These are phyloP conservation scores for Carex pumila DNA, from an alignment of 176 grass and related monocot species.

Conservation along the genomic window DNA sequence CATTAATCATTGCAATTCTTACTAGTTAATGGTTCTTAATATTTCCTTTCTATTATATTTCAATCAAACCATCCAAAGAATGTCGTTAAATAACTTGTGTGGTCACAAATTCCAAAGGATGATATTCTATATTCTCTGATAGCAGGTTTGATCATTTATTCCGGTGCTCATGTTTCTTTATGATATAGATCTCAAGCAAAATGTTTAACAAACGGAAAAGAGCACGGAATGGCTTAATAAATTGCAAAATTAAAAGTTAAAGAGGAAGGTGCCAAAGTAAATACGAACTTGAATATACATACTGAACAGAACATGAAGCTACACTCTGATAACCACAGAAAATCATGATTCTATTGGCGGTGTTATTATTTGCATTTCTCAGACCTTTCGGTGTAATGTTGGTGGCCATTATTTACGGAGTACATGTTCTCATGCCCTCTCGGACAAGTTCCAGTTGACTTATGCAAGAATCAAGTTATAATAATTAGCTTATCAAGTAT, in stretches of 20 bases:
- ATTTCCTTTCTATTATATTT: too few relatives aligned
- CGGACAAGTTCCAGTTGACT: not conserved
- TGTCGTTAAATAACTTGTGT: too few relatives aligned
- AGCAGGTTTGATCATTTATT: too few relatives aligned
- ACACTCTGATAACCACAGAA: not conserved
- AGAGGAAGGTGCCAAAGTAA: not conserved
- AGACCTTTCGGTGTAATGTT: not conserved
- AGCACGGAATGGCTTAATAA: not conserved
- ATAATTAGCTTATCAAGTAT: not conserved
- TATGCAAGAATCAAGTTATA: not conserved
- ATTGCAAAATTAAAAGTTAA: too few relatives aligned
- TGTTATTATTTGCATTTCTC: not conserved
- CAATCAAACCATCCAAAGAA: too few relatives aligned
- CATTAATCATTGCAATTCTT: too few relatives aligned
- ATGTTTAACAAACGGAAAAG: not conserved
- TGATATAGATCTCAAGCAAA: not conserved
- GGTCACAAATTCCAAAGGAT: too few relatives aligned
- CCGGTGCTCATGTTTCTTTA: too few relatives aligned
- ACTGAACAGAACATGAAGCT: not conserved
- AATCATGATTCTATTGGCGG: not conserved
- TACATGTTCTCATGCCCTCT: not conserved
- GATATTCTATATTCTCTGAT: too few relatives aligned
- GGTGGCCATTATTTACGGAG: not conserved
- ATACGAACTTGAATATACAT: not conserved
- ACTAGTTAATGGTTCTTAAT: too few relatives aligned